Base-by-base conservation (phyloP, 75 land plant species). In the Sequoiadendron giganteum region DNA sequence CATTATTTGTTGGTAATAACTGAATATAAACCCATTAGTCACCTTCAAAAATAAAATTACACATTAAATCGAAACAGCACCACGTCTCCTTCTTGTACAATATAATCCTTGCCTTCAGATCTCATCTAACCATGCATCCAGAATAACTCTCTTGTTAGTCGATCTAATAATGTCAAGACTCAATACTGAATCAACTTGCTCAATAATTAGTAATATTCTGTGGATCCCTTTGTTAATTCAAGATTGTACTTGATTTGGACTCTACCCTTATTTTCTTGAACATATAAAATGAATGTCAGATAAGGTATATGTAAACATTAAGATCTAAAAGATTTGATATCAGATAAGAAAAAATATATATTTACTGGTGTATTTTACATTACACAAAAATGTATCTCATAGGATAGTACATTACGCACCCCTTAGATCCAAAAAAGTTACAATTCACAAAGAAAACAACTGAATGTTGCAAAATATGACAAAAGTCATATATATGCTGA, bases 11-110 rank as follows among this genome's bases (percentile, higher is more conserved):
- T n/a, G 34, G 15, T 82, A n/a, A 45, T 45, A n/a, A 82, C 5
- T 3, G 10, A 86, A 86, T 40, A 86, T 25, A 8, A 75, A 86
- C 10, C 32, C 16, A n/a, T 72, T 11, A 10, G 39, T 42, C 80
- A 47, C 86, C 52, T 43, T 49, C 85, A 79, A 54, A 87, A 72
- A 30, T 9, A 55, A n/a, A 72, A 56, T 90, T 87, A 97, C 70
- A 97, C 98, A 90, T 97, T 97, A 89, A 97, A 97, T 2, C 99
- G 95, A 83, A 97, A 97, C 13, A 97, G 95, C 99, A 97, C 95
- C 16, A 97, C 98, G 89, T 97, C 99, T 86, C 99, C 99, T 94
- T 97, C 99, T 90, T 95, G 92, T 85, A 97, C 99, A 81, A 95
- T 84, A 86, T 97, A 97, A 52, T 97, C 99, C 79, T 97, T 97